Conservation (phyloP, 768 basidiomycete genomes). For the Boletus coccyginus region DNA sequence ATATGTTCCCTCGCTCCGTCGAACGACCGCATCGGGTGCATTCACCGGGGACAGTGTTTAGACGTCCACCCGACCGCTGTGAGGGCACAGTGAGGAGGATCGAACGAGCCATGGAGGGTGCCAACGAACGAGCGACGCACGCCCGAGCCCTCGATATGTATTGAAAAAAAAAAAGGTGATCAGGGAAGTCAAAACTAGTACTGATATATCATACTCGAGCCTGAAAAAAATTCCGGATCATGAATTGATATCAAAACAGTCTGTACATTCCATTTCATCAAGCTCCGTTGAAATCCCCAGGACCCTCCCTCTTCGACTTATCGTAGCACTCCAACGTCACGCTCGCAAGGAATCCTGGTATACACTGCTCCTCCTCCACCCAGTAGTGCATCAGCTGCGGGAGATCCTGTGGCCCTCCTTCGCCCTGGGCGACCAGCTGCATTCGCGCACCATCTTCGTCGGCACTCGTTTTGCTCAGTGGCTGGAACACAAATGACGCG, state of each 20-base stretch:
- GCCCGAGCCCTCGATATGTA: no score
- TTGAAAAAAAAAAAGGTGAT: background rate
- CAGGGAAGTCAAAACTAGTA: background rate
- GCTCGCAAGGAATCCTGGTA: slow-evolving; percentile 87
- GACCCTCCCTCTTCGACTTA: slow-evolving; percentile 49
- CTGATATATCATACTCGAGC: background rate
- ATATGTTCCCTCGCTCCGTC: background rate
- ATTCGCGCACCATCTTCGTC: slow-evolving; percentile 49
- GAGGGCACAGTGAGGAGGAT: background rate
- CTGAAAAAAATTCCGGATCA: no score
- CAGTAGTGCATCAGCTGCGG: slow-evolving; percentile 79
- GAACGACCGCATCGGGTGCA: background rate
- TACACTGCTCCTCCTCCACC: slow-evolving; percentile 82
- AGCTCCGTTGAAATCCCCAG: background rate
- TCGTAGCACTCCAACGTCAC: slow-evolving; percentile 89
- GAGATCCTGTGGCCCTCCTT: slow-evolving; percentile 71
- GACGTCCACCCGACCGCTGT: background rate
- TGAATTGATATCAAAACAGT: background rate
- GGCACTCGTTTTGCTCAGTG: slow-evolving; percentile 38
- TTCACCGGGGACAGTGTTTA: background rate
- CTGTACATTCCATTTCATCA: background rate
- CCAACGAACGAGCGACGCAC: no score
- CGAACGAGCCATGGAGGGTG: no score
- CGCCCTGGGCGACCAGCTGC: slow-evolving; percentile 73
- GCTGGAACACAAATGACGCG: slow-evolving; percentile 86